Conservation (phyloP, 2,329 filamentous ascomycete genomes). For the Fusarium verticillioides region DNA sequence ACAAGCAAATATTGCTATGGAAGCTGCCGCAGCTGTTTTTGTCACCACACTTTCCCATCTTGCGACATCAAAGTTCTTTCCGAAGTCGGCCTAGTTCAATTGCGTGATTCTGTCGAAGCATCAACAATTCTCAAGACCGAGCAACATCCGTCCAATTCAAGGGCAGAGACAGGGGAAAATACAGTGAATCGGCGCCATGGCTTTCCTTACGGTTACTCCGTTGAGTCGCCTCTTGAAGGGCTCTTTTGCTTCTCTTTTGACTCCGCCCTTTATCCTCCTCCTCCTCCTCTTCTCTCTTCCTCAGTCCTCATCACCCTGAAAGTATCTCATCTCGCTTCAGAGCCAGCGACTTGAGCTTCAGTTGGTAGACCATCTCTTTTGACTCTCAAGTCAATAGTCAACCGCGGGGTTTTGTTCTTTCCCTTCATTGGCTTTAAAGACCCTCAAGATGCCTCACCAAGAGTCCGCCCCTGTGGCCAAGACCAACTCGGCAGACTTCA, state of each 20-base stretch:
- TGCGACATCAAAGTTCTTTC: conserved; percentile 46
- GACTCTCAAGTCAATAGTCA: conserved; percentile 19
- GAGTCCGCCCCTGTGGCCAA: conserved; percentile 49
- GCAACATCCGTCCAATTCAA: conserved; percentile 37
- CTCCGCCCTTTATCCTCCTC: conserved; percentile 17
- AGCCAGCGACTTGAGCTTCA: conserved; percentile 35
- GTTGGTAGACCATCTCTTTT: conserved; percentile 17
- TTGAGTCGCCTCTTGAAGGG: conserved; percentile 40
- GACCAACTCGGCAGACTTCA: conserved; percentile 47
- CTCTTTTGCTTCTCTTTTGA: conserved; percentile 21
- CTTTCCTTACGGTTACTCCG: conserved; percentile 38
- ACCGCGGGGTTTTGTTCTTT: conserved; percentile 4
- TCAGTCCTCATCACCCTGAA: conserved; percentile 29
- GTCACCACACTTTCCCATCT: conserved; percentile 28
- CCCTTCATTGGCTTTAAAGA: conserved; percentile 7
- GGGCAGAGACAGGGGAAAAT: conserved; percentile 20
- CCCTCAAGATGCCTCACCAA: conserved; percentile 48
- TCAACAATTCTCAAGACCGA: conserved; percentile 50
- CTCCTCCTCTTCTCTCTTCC: not conserved
- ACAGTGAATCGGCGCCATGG: conserved; percentile 24
- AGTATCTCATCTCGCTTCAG: conserved; percentile 41
- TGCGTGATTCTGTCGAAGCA: conserved; percentile 54
- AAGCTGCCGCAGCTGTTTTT: conserved; percentile 4
- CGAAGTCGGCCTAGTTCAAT: conserved; percentile 49
- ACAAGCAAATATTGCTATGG: accelerated